Conservation (phyloP, 179 eudicot genomes). For the Sideroxylon spinosum region DNA sequence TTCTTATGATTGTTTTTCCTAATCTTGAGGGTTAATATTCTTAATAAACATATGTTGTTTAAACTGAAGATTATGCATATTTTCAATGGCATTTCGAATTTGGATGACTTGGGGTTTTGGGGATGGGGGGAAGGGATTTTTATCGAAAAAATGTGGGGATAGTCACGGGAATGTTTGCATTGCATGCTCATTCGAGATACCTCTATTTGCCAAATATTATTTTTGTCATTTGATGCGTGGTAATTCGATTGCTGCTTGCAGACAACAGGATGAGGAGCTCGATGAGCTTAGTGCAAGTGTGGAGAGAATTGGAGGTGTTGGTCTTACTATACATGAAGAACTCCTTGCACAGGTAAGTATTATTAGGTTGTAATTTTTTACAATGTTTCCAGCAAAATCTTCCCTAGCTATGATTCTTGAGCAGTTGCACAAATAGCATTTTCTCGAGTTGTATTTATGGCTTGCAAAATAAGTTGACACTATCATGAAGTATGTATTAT, state of each 20-base stretch:
- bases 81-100: neutral
- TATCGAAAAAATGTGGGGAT: too few species aligned
- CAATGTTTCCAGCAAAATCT: constrained; percentile 3
- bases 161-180: neutral
- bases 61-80: neutral
- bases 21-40: neutral
- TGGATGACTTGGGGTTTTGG: neutral
- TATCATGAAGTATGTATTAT: neutral
- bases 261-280: constrained; percentile 93
- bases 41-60: neutral
- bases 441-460: neutral
- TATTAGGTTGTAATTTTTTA: constrained; percentile 9
- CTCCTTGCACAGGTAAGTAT: constrained; percentile 71
- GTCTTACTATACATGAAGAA: constrained; percentile 90
- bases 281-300: constrained; percentile 89
- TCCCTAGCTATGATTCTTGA: neutral
- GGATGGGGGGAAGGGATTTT: constrained; percentile 3
- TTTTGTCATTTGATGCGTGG: constrained; percentile 2
- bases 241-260: constrained; percentile 26
- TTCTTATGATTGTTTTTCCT: neutral
- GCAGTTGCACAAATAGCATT: neutral
- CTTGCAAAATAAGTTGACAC: neutral
- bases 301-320: constrained; percentile 80
- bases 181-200: neutral
- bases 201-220: neutral